Evolutionary conservation across 2,329 filamentous ascomycete species (phyloP).

Genomic region (Microcera coccophila): DNA sequence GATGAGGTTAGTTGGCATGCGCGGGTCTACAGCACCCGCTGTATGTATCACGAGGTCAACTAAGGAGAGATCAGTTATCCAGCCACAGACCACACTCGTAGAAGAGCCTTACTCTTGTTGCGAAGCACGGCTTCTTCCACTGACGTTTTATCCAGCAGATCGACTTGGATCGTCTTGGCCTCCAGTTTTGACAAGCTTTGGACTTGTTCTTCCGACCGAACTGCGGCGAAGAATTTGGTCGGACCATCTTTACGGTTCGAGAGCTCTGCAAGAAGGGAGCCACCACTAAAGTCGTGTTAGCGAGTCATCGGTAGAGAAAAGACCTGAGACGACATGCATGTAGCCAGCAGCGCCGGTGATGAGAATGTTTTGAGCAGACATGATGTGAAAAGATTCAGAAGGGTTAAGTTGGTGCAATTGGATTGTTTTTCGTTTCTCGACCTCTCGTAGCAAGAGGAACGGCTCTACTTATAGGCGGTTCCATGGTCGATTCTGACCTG

Average conservation of each 20-base stretch:
- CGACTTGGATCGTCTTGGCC: constrained; percentile 29
- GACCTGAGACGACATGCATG: constrained; percentile 18
- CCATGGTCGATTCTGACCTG: not conserved
- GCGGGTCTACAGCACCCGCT: constrained; percentile 29
- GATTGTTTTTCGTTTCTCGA: not conserved
- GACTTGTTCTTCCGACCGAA: constrained; percentile 32
- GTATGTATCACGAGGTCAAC: constrained; percentile 37
- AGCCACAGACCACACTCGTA: accelerated
- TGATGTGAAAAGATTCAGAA: not conserved
- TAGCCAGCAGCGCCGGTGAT: constrained; percentile 36
- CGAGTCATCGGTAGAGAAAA: not conserved
- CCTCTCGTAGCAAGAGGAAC: not conserved
- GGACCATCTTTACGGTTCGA: constrained; percentile 16
- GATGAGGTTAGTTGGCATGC: constrained; percentile 27
- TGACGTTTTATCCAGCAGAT: constrained; percentile 29
- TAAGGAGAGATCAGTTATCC: constrained; percentile 13
- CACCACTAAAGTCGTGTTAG: constrained; percentile 27
- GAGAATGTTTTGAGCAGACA: constrained; percentile 29
- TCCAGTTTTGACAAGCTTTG: constrained; percentile 29
- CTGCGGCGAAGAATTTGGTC: constrained; percentile 29
- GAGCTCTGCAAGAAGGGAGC: constrained; percentile 35
- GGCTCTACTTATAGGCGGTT: not conserved
- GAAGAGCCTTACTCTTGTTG: constrained; percentile 28
- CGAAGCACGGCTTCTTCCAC: constrained; percentile 18
- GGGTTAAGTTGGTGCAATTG: not conserved